These are phyloP conservation scores for Isoetes taiwanensis DNA, from an alignment of 75 land plant species.

Conservation along the genomic window DNA sequence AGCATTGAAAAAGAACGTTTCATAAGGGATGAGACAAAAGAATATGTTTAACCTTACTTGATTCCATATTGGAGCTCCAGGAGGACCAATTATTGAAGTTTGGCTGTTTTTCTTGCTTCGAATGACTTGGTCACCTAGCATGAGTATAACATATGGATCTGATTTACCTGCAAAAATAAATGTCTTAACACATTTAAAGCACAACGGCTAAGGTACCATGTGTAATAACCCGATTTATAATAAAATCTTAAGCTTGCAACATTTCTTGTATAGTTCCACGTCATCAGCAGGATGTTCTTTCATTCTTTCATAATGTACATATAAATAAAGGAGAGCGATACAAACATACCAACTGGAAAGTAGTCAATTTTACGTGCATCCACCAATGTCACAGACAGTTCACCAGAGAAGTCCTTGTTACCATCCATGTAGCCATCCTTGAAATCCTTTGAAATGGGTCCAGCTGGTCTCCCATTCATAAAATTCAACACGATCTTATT, in stretches of 20 bases:
- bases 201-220: too few species aligned
- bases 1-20: too few species aligned
- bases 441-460: constrained; percentile 48
- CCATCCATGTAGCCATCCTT: constrained; percentile 46
- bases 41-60: constrained; percentile 40
- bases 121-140: constrained; percentile 79
- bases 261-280: too few species aligned
- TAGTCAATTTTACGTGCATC: constrained; percentile 83
- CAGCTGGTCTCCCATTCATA: constrained; percentile 54
- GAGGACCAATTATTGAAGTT: constrained; percentile 88
- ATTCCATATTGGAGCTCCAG: constrained; percentile 99
- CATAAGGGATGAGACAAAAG: too few species aligned
- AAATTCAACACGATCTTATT: constrained; percentile 83
- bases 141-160: constrained; percentile 78
- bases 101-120: constrained; percentile 94
- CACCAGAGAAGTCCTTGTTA: constrained; percentile 73
- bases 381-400: constrained; percentile 76
- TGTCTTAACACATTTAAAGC: too few species aligned
- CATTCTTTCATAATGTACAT: too few species aligned
- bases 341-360: constrained; percentile 31
- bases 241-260: too few species aligned
- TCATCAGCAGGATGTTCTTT: too few species aligned
- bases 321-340: too few species aligned
- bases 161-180: constrained; percentile 78
- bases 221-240: too few species aligned